These are phyloP conservation scores for Aspergillus taichungensis DNA, from an alignment of 495 filamentous ascomycete species.

Conservation along the genomic window DNA sequence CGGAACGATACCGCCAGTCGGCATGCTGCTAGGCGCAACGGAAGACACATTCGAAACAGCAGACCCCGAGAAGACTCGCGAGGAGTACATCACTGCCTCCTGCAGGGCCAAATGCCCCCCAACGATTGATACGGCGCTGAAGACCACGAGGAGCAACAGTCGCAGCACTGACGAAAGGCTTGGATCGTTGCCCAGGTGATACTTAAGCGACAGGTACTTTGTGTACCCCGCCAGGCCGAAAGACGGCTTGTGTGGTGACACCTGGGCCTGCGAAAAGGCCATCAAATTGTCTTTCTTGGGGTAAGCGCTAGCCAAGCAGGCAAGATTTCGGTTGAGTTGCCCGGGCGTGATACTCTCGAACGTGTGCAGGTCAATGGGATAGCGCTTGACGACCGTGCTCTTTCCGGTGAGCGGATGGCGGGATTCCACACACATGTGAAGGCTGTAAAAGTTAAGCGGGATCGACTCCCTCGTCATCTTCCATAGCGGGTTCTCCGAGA, in stretches of 20 bases:
- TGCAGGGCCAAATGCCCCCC: slow-evolving; percentile 27
- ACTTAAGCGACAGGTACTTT: slow-evolving; percentile 17
- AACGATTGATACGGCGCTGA: slow-evolving; percentile 27
- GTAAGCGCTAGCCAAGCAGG: slow-evolving; percentile 50
- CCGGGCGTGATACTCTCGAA: slow-evolving; percentile 64
- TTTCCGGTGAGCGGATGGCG: slow-evolving; percentile 41
- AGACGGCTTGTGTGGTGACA: slow-evolving; percentile 7
- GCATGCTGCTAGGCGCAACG: slow-evolving; percentile 3
- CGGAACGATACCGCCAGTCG: slow-evolving; percentile 13
- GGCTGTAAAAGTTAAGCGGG: slow-evolving; percentile 42
- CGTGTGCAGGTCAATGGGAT: slow-evolving; percentile 64
- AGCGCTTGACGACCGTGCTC: slow-evolving; percentile 44
- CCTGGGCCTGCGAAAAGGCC: slow-evolving; percentile 7
- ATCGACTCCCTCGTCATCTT: slow-evolving; percentile 32
- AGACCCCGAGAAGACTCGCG: slow-evolving; percentile 20
- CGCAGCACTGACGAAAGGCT: slow-evolving; percentile 32
- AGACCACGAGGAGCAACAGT: slow-evolving; percentile 29
- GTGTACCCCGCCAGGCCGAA: slow-evolving; percentile 22
- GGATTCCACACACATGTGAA: slow-evolving; percentile 65
- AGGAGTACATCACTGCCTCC: slow-evolving; percentile 13
- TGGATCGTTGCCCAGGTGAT: slow-evolving; percentile 24
- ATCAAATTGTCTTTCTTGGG: slow-evolving; percentile 23
- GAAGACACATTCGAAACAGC: slow-evolving; percentile 14
- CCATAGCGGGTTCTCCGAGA: slow-evolving; percentile 53
- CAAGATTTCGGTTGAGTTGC: slow-evolving; percentile 68